Conservation (phyloP, 306 rosid species). For the Fagus sylvatica region DNA sequence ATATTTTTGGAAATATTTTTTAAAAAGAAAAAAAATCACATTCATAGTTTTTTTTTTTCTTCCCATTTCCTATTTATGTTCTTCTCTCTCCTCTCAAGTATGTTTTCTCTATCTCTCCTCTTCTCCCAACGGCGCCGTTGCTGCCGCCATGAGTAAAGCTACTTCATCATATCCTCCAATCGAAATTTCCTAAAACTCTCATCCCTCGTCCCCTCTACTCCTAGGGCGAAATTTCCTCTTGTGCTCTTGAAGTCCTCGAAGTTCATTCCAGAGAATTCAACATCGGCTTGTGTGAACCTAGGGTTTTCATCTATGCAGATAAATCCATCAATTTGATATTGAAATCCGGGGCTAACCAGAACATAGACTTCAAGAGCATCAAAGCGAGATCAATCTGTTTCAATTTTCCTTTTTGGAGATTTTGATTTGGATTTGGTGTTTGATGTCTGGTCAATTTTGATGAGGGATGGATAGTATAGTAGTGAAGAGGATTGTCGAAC, state of each 20-base stretch:
- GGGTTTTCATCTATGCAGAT: constrained; percentile 63
- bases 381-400: constrained; percentile 54
- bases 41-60: no score
- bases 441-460: no score
- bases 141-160: constrained; percentile 49
- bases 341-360: constrained; percentile 60
- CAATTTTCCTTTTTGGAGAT: no score
- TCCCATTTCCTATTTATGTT: no score
- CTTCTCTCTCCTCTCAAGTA: no score
- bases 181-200: constrained; percentile 54
- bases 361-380: constrained; percentile 73
- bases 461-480: no score
- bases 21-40: no score
- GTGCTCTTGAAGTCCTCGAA: constrained; percentile 36
- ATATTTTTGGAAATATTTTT: no score
- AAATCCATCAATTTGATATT: constrained; percentile 51
- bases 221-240: constrained; percentile 38
- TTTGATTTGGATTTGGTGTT: no score
- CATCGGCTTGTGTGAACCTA: constrained; percentile 74
- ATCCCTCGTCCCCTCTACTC: constrained; percentile 37
- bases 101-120: no score
- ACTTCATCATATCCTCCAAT: constrained; percentile 51
- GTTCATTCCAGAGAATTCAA: constrained; percentile 57
- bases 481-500: no score
- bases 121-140: no score